These are phyloP conservation scores for Tubosaeta brunneosetosa DNA, from an alignment of 768 basidiomycete species.

Conservation along the genomic window DNA sequence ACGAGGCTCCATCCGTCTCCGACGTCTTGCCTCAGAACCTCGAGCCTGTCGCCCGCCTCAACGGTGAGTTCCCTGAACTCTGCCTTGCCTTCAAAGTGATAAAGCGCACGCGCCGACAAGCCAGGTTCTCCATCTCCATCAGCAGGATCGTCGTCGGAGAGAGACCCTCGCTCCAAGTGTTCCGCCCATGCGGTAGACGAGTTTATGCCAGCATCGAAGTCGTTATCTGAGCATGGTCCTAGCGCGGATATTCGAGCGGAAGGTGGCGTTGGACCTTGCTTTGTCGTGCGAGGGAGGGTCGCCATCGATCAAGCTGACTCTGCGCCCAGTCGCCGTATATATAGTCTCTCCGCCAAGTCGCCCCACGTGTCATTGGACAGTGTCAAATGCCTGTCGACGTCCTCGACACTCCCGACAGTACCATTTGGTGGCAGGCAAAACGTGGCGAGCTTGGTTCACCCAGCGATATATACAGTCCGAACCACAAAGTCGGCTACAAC, in stretches of 20 bases:
- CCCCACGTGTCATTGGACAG: not conserved
- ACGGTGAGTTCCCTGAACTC: conserved; percentile 71
- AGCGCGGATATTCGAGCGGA: conserved; percentile 6
- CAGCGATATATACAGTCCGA: not conserved
- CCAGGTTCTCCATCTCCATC: conserved; percentile 34
- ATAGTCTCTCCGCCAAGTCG: not conserved
- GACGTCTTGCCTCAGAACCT: conserved; percentile 65
- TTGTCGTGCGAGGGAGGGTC: conserved; percentile 33
- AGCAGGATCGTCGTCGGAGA: conserved; percentile 51
- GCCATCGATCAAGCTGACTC: conserved; percentile 24
- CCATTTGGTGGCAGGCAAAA: not conserved
- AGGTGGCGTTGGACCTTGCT: conserved; percentile 18
- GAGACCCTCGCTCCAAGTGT: conserved; percentile 42
- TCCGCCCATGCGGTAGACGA: conserved; percentile 75
- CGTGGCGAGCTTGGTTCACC: not conserved
- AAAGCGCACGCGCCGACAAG: conserved; percentile 62
- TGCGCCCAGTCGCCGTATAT: not conserved
- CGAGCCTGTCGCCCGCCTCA: conserved; percentile 64
- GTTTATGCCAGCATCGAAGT: conserved; percentile 77
- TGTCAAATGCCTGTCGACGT: not conserved
- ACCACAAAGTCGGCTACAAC: not conserved
- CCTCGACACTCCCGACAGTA: not conserved
- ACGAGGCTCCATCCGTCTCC: conserved; percentile 83
- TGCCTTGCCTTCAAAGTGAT: conserved; percentile 68
- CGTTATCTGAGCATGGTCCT: conserved; percentile 28